Evolutionary conservation across 495 filamentous ascomycete species (phyloP).

Genomic region (Viridothelium virens): DNA sequence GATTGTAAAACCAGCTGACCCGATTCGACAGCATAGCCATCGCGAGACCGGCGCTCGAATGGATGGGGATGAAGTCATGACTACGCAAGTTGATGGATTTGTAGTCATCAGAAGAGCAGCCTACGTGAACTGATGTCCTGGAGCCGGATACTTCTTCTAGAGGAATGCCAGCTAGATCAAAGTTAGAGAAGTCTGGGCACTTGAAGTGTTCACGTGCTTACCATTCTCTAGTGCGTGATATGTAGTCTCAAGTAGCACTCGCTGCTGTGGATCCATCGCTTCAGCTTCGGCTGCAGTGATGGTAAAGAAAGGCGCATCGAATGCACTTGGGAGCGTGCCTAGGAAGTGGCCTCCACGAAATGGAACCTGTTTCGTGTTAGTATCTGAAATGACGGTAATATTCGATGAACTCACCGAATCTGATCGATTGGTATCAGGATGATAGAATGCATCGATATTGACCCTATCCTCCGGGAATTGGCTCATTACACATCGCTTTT

Average conservation of each 20-base stretch:
- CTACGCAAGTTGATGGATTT: conserved; percentile 4
- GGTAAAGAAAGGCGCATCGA: conserved; percentile 10
- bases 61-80: not conserved
- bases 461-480: conserved; percentile 14
- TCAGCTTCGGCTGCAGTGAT: conserved; percentile 13
- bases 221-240: conserved; percentile 14
- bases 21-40: conserved; percentile 44
- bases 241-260: conserved; percentile 12
- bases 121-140: conserved; percentile 7
- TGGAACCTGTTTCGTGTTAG: not conserved
- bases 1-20: conserved; percentile 43
- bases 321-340: not conserved
- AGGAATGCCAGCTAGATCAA: conserved; percentile 8
- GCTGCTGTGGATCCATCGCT: conserved; percentile 17
- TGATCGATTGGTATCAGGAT: conserved; percentile 18
- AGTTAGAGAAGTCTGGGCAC: not conserved
- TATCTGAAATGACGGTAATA: not conserved
- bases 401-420: not conserved
- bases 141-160: not conserved
- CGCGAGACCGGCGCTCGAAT: not conserved
- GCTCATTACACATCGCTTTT: conserved; percentile 1
- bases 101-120: conserved; percentile 12
- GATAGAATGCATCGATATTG: conserved; percentile 31
- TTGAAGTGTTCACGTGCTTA: not conserved
- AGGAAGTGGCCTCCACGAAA: conserved; percentile 11